Base-by-base conservation (phyloP, 805 yeast species). In the Yarrowia deformans region DNA sequence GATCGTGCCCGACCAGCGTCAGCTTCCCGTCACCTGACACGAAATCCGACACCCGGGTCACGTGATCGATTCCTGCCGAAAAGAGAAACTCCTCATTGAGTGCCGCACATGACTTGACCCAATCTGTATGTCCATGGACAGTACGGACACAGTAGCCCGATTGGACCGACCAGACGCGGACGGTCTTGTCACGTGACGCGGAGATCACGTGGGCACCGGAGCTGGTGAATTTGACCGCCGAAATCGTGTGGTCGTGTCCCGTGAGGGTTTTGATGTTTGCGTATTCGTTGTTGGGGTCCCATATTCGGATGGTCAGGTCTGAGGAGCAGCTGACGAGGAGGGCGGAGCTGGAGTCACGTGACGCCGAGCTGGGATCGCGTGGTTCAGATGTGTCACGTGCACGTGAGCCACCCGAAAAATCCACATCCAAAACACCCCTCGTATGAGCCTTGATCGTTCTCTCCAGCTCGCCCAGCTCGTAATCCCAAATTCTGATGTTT, bases 141-240 rank as follows among this genome's bases (percentile, higher is more conserved):
- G 90, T 85, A 70, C 84, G 83, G 18, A 86, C 72, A 70, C 92
- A 85, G 82, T 85, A 87, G 0, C 97, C 97, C 1, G 87, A 78
- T 13, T 78, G 76, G 72, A 88, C 82, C 71, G 87, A 87, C 90
- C 96, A 95, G 4, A 95, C 77, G 70, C 90, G 90, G 35, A 95
- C 85, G 0, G 98, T 91, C 71, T 95, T 83, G 76, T 94, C 99
- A 75, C 97, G 95, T 0, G 98, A 93, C 73, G 97, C 95, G 3
- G 86, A 82, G 2, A 81, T 77, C 8, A 89, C 74, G 77, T 90
- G 81, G 35, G 79, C 78, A 2, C 87, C 84, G 42, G 83, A 79
- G 5, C 80, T 74, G 3, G 86, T 82, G 75, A 90, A 88, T 14
- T 80, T 79, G 8, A 91, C 80, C 0, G 85, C 79, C 0, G 97